Conservation (phyloP, 495 filamentous ascomycete species). For the Jackrogersella minutella region DNA sequence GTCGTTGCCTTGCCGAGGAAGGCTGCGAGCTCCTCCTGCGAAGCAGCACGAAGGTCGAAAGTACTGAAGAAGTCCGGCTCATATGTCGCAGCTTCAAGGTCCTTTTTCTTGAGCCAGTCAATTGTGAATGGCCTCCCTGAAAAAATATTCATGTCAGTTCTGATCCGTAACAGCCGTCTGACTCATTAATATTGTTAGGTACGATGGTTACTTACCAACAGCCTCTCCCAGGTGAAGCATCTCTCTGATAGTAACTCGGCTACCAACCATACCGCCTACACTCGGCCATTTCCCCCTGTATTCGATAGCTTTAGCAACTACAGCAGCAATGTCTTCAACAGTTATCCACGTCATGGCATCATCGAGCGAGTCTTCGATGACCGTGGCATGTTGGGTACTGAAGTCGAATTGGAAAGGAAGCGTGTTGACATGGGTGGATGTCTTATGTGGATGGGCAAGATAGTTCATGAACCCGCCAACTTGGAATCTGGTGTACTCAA, state of each 20-base stretch:
- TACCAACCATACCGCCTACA: constrained; percentile 59
- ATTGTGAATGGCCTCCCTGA: constrained; percentile 49
- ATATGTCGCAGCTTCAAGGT: constrained; percentile 51
- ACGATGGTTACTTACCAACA: constrained; percentile 50
- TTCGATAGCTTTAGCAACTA: constrained; percentile 61
- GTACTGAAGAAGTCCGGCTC: constrained; percentile 49
- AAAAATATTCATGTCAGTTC: not conserved
- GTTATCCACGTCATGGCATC: constrained; percentile 53
- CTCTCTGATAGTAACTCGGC: constrained; percentile 47
- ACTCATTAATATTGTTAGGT: not conserved
- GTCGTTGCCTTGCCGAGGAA: constrained; percentile 40
- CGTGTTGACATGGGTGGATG: constrained; percentile 52
- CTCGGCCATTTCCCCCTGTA: constrained; percentile 64
- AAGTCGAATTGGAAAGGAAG: constrained; percentile 54
- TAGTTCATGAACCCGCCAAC: constrained; percentile 62
- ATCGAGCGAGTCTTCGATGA: constrained; percentile 54
- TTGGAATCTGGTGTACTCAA: constrained; percentile 65
- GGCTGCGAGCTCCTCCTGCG: constrained; percentile 46
- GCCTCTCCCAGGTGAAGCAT: constrained; percentile 57
- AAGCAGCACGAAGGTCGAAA: constrained; percentile 52
- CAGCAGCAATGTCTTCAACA: constrained; percentile 54
- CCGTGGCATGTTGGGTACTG: constrained; percentile 53
- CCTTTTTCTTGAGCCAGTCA: constrained; percentile 51
- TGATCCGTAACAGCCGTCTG: not conserved
- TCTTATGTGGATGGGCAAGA: constrained; percentile 56